Evolutionary conservation across 495 filamentous ascomycete genomes (phyloP).

Genomic region (Cetradonia linearis): DNA sequence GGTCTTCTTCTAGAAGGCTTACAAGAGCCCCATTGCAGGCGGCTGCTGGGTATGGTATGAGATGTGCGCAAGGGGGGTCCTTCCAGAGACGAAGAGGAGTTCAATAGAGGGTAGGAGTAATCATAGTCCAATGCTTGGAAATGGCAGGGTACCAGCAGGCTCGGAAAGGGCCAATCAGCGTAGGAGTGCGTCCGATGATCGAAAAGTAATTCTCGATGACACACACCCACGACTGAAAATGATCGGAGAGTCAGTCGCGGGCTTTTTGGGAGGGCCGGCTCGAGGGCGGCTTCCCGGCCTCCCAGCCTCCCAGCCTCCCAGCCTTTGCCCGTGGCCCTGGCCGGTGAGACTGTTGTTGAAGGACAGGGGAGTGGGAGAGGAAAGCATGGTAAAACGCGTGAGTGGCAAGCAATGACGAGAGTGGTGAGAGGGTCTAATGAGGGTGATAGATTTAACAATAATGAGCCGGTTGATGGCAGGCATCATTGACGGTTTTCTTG

Average conservation of each 20-base stretch:
- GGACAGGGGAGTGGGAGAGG: background rate
- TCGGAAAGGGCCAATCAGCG: background rate
- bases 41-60: background rate
- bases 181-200: background rate
- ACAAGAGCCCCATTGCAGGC: slow-evolving; percentile 15
- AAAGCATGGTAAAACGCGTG: background rate
- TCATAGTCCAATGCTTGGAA: background rate
- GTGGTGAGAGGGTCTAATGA: background rate
- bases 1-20: background rate
- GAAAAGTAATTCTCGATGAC: background rate
- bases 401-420: background rate
- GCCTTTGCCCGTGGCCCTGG: too few relatives aligned
- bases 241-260: background rate
- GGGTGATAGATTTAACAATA: too few relatives aligned
- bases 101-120: background rate
- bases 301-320: too few relatives aligned
- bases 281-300: background rate
- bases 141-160: background rate
- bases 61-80: too few relatives aligned
- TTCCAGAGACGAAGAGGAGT: background rate
- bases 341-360: too few relatives aligned
- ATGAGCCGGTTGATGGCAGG: slow-evolving; percentile 10
- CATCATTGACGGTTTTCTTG: too few relatives aligned
- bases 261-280: background rate
- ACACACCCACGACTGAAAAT: background rate